These are phyloP conservation scores for Heliamphora exappendiculata DNA, from an alignment of 148 eudicot species.

Conservation along the genomic window DNA sequence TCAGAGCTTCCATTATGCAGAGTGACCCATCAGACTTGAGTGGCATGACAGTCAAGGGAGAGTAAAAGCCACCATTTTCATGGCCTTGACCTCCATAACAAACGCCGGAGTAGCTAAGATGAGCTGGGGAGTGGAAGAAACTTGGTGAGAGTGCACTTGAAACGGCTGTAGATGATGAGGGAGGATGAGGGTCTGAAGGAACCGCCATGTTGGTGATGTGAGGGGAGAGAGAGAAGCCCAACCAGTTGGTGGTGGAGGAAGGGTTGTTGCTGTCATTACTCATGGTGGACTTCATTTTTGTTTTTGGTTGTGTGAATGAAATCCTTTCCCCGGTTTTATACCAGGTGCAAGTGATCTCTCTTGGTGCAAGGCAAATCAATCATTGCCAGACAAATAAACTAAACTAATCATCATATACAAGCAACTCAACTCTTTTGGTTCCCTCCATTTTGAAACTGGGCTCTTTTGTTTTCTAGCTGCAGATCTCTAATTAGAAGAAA, in stretches of 20 bases:
- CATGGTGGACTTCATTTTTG: conserved; percentile 53
- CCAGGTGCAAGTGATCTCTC: not conserved
- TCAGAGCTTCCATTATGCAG: conserved; percentile 51
- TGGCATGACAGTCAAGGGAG: conserved; percentile 69
- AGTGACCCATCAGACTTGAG: conserved; percentile 88
- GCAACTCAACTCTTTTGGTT: not conserved
- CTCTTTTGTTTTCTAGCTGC: conserved; percentile 39
- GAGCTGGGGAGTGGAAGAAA: conserved; percentile 24
- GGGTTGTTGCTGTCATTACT: conserved; percentile 29
- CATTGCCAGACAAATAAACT: conserved; percentile 29
- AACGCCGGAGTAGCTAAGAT: conserved; percentile 30
- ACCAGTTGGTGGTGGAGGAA: conserved; percentile 31
- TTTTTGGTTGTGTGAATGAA: conserved; percentile 10
- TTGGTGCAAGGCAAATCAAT: conserved; percentile 25
- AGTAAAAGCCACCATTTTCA: conserved; percentile 33
- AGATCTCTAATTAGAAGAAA: conserved; percentile 17
- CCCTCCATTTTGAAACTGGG: conserved; percentile 21
- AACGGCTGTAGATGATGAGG: conserved; percentile 15
- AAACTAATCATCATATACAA: conserved; percentile 20
- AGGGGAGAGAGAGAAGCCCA: conserved; percentile 40
- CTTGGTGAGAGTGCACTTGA: conserved; percentile 22
- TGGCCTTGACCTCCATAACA: conserved; percentile 41
- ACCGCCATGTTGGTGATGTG: conserved; percentile 37
- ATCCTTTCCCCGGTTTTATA: not conserved
- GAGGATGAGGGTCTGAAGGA: conserved; percentile 21